Evolutionary conservation across 1,284 basidiomycete species (phyloP).

Genomic region (Malassezia dermatis): DNA sequence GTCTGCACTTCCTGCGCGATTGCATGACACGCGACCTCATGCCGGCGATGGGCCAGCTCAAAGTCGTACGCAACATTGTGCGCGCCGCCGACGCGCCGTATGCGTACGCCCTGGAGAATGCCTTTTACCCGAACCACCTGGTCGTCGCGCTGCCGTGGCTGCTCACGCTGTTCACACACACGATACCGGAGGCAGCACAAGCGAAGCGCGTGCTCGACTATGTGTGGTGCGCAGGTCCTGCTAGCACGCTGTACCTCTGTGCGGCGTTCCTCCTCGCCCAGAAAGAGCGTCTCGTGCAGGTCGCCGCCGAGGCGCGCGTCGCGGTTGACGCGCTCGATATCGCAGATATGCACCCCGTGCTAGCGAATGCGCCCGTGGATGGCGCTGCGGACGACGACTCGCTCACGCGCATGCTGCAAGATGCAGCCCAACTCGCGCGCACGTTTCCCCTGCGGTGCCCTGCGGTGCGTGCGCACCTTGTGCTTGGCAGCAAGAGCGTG

Average conservation of each 20-base stretch:
- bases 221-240: conserved; percentile 68
- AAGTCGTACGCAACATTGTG: conserved; percentile 61
- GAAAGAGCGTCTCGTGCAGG: conserved; percentile 15
- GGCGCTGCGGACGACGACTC: not conserved
- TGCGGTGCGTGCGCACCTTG: conserved; percentile 10
- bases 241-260: conserved; percentile 67
- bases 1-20: conserved; percentile 71
- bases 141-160: conserved; percentile 74
- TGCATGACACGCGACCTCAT: conserved; percentile 76
- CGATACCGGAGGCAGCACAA: conserved; percentile 56
- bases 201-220: conserved; percentile 83
- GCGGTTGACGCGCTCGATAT: conserved; percentile 20
- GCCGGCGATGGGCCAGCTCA: conserved; percentile 70
- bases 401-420: conserved; percentile 12
- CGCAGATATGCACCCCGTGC: conserved; percentile 24
- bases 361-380: conserved; percentile 12
- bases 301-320: conserved; percentile 11
- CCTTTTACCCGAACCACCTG: conserved; percentile 56
- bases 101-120: conserved; percentile 58
- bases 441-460: conserved; percentile 11
- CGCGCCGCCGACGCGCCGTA: conserved; percentile 62
- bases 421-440: conserved; percentile 13
- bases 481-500: conserved; percentile 27
- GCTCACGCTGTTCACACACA: conserved; percentile 80
- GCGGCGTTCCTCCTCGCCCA: conserved; percentile 57